Evolutionary conservation across 2,329 filamentous ascomycete genomes (phyloP).

Genomic region (Fusarium sambucinum): DNA sequence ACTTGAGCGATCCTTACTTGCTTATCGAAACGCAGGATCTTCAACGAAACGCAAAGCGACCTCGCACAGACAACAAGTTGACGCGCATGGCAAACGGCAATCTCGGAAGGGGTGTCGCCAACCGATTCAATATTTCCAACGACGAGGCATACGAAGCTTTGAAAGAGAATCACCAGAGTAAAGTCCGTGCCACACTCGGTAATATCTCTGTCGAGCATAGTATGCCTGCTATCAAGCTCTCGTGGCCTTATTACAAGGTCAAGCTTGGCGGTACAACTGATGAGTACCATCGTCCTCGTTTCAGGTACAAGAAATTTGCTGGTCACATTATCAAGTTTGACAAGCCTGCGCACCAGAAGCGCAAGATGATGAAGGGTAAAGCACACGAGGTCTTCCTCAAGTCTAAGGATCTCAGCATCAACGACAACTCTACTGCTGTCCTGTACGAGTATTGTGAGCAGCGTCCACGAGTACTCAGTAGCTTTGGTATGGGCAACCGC

Average conservation of each 20-base stretch:
- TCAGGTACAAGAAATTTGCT: slow-evolving; percentile 77
- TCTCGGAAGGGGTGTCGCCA: slow-evolving; percentile 77
- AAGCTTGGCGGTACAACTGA: slow-evolving; percentile 79
- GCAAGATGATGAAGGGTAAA: slow-evolving; percentile 84
- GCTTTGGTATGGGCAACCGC: slow-evolving; percentile 96
- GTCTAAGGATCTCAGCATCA: slow-evolving; percentile 85
- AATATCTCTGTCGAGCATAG: slow-evolving; percentile 95
- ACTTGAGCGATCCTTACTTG: slow-evolving; percentile 88
- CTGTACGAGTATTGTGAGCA: slow-evolving; percentile 97
- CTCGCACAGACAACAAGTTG: slow-evolving; percentile 66
- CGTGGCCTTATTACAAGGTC: slow-evolving; percentile 96
- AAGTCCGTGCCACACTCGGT: slow-evolving; percentile 90
- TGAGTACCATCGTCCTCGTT: slow-evolving; percentile 84
- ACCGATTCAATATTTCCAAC: slow-evolving; percentile 95
- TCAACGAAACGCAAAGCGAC: slow-evolving; percentile 71
- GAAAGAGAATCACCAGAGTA: slow-evolving; percentile 97
- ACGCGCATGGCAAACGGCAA: slow-evolving; percentile 77
- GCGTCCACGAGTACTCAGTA: slow-evolving; percentile 89
- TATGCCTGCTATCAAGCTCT: slow-evolving; percentile 88
- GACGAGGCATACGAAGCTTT: slow-evolving; percentile 95
- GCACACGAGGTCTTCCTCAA: slow-evolving; percentile 82
- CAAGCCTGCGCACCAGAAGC: slow-evolving; percentile 79
- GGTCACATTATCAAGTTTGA: slow-evolving; percentile 78
- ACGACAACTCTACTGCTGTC: slow-evolving; percentile 88
- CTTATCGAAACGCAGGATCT: slow-evolving; percentile 82